Conservation (phyloP, 257 asterid species). For the Plantago major region DNA sequence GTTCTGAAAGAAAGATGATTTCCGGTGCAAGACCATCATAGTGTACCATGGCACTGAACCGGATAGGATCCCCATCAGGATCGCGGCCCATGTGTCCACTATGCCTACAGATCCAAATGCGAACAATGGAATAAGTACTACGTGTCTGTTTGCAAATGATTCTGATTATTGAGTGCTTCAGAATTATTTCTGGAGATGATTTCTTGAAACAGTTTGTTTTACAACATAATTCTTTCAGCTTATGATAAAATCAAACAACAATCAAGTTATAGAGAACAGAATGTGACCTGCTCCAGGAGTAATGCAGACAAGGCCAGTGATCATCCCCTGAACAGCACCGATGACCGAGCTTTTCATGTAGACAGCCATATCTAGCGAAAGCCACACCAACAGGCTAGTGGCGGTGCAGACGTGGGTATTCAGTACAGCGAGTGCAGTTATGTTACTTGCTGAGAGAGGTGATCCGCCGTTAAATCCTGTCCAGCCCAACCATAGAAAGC, state of each 20-base stretch:
- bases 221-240: too few relatives aligned
- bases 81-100: conserved; percentile 75
- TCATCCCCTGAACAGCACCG: conserved; percentile 81
- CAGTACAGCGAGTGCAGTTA: conserved; percentile 55
- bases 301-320: conserved; percentile 79
- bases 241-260: background rate
- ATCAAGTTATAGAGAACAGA: background rate
- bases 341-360: conserved; percentile 63
- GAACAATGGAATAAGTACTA: too few relatives aligned
- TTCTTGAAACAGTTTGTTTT: too few relatives aligned
- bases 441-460: conserved; percentile 41
- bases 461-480: conserved; percentile 81
- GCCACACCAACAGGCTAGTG: conserved; percentile 71
- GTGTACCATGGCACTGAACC: conserved; percentile 79
- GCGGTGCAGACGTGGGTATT: conserved; percentile 79
- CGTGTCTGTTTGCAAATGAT: too few relatives aligned
- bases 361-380: conserved; percentile 53
- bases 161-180: too few relatives aligned
- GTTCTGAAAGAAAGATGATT: conserved; percentile 48
- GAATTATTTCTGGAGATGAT: too few relatives aligned
- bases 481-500: conserved; percentile 82
- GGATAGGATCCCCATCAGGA: conserved; percentile 59
- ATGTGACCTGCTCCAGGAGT: conserved; percentile 65
- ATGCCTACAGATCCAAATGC: conserved; percentile 32
- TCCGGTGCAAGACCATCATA: conserved; percentile 78